These are phyloP conservation scores for Pythium coloratum DNA, from an alignment of 352 stramenopile genomes.

Conservation along the genomic window DNA sequence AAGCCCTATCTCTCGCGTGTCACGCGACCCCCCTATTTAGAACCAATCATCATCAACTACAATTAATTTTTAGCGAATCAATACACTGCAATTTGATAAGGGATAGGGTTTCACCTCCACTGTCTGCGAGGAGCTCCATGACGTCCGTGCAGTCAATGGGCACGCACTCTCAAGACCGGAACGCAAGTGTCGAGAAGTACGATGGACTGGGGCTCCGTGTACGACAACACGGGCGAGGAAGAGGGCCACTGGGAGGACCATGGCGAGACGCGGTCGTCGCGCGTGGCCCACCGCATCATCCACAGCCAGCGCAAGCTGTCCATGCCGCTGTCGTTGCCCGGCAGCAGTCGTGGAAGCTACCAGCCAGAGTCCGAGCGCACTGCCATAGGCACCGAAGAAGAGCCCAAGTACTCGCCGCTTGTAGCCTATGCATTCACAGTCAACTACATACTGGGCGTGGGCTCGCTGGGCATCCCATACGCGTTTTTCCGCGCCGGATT, in stretches of 20 bases:
- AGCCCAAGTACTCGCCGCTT: conserved; percentile 57
- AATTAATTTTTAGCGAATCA: conserved; percentile 1
- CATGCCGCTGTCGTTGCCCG: conserved; percentile 40
- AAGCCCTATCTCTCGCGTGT: not conserved
- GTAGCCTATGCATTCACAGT: conserved; percentile 90
- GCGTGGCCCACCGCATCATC: conserved; percentile 66
- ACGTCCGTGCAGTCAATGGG: not conserved
- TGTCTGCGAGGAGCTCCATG: not conserved
- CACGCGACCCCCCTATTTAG: not conserved
- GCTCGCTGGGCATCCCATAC: conserved; percentile 88
- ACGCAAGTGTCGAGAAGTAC: not conserved
- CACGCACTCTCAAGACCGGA: not conserved
- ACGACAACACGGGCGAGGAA: conserved; percentile 74
- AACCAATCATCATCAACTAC: not conserved
- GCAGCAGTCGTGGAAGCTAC: conserved; percentile 4
- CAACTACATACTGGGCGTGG: conserved; percentile 92
- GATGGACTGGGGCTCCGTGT: conserved; percentile 82
- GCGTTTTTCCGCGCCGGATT: conserved; percentile 82
- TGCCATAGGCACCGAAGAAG: not conserved
- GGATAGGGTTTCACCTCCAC: not conserved
- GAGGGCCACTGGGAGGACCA: conserved; percentile 60
- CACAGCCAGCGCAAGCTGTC: conserved; percentile 61
- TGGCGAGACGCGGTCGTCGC: conserved; percentile 72
- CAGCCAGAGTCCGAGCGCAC: conserved; percentile 5
- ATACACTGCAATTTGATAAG: not conserved